Evolutionary conservation across 2,329 filamentous ascomycete species (phyloP), one percentile per base, ranked within the genome.

Genomic region (Akanthomyces uredinophilus): DNA sequence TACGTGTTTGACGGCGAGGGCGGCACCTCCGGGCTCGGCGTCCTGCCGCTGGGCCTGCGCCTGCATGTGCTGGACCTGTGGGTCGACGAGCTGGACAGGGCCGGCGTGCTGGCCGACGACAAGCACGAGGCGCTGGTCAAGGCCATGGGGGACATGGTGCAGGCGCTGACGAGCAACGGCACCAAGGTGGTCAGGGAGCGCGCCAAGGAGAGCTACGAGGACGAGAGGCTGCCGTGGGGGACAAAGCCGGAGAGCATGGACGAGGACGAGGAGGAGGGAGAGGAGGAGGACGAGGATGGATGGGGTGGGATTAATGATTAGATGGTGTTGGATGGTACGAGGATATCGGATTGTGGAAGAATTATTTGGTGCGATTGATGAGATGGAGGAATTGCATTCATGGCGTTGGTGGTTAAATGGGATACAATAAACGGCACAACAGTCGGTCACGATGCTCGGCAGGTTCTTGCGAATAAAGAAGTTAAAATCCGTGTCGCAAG

Each of bases 31-130:
- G 70, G 71, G n/a, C 62, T 87, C 68, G 71, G 74, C 57, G 87
- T 85, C 69, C 85, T 96, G 1, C 90, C 94, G 0, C 90, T 95
- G 68, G 95, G 95, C 0, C 72, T 99, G 73, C 80, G 92, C 65
- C 87, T 96, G 74, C 95, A 99, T 75, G 84, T 93, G 16, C 75
- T 96, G 65, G 95, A 99, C 77, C 83, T 98, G 60, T 98, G 90
- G 86, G 83, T 96, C 10, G 95, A 98, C 73, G 93, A 97, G 81
- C 75, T 93, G 69, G 90, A 93, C 74, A 88, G 87, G 70, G 84
- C 86, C 39, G 84, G 87, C 59, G 79, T 83, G 41, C 67, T 86
- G 24, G 68, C 61, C 14, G 75, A 76, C 41, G 76, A 75, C 11
- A 75, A 77, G 35, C 77, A 74, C 22, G 74, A 73, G 52, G 75